Evolutionary conservation across 2,329 filamentous ascomycete genomes (phyloP).

Genomic region (Aspergillus sclerotialis): DNA sequence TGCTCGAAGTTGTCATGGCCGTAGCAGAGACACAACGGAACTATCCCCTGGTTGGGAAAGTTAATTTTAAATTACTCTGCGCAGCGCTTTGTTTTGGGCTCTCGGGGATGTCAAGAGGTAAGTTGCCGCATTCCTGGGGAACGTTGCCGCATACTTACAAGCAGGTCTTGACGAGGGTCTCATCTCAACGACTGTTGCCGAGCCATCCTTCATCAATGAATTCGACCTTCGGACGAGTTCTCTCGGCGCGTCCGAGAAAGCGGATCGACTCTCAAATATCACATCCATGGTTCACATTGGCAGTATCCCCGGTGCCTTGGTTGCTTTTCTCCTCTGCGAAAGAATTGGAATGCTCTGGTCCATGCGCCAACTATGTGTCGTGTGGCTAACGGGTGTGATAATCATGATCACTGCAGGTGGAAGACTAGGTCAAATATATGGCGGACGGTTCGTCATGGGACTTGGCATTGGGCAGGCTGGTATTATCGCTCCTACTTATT

Average conservation of each 20-base stretch:
- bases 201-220: slow-evolving; percentile 11
- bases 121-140: background rate
- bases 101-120: slow-evolving; percentile 11
- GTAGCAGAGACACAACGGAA: background rate
- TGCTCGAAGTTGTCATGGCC: background rate
- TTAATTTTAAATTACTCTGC: slow-evolving; percentile 6
- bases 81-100: slow-evolving; percentile 10
- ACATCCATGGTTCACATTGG: slow-evolving; percentile 36
- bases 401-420: slow-evolving; percentile 28
- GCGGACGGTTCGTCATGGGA: slow-evolving; percentile 25
- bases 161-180: slow-evolving; percentile 16
- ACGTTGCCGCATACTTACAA: background rate
- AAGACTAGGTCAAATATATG: slow-evolving; percentile 22
- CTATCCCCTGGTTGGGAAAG: background rate
- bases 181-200: slow-evolving; percentile 14
- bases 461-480: slow-evolving; percentile 48
- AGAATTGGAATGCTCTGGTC: slow-evolving; percentile 20
- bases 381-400: slow-evolving; percentile 18
- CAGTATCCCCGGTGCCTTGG: slow-evolving; percentile 28
- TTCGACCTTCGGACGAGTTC: slow-evolving; percentile 6
- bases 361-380: slow-evolving; percentile 13
- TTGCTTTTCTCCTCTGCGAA: slow-evolving; percentile 22
- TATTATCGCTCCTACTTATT: slow-evolving; percentile 82
- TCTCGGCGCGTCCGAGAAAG: slow-evolving; percentile 15
- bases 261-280: slow-evolving; percentile 29